phyloP scores from a whole-genome alignment of 2,329 filamentous ascomycete species.

The Aspergillus ochraceoroseus region DNA sequence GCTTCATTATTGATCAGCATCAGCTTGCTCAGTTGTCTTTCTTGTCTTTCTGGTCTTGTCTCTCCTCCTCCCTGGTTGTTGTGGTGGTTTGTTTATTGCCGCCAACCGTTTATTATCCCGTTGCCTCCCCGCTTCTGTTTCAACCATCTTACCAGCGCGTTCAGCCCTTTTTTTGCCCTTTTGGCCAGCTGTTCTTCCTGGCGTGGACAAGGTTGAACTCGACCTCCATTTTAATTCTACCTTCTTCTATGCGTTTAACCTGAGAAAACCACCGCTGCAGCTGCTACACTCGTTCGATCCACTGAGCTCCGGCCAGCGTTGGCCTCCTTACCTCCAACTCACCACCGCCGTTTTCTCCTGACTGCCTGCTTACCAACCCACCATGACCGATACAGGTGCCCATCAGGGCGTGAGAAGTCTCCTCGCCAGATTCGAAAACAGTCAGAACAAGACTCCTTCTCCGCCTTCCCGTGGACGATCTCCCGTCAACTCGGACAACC shows the following conservation, averaged over 20 bases:
- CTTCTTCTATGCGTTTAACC: not conserved
- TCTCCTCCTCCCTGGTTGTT: slow-evolving; percentile 1
- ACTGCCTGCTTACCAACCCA: not conserved
- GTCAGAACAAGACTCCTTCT: slow-evolving; percentile 54
- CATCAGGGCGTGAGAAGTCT: slow-evolving; percentile 63
- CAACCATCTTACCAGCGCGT: slow-evolving; percentile 4
- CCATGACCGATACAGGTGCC: slow-evolving; percentile 22
- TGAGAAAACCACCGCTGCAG: not conserved
- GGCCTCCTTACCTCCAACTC: slow-evolving; percentile 1
- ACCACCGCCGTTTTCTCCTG: slow-evolving; percentile 3
- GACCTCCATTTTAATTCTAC: not conserved
- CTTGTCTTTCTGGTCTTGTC: not conserved
- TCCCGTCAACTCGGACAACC: slow-evolving; percentile 50
- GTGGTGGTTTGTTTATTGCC: slow-evolving; percentile 12
- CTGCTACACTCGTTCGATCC: not conserved
- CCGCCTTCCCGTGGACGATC: slow-evolving; percentile 67
- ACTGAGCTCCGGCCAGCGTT: slow-evolving; percentile 4
- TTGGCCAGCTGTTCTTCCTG: too few species aligned
- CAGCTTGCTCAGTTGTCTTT: too few species aligned
- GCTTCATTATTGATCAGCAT: slow-evolving; percentile 8
- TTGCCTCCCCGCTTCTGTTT: slow-evolving; percentile 9
- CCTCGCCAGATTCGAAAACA: slow-evolving; percentile 74
- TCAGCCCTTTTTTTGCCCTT: slow-evolving; percentile 1
- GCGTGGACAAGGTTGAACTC: too few species aligned
- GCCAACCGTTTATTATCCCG: slow-evolving; percentile 9